Base-by-base conservation (phyloP, 164 flowering plant species). In the Annona cherimola region DNA sequence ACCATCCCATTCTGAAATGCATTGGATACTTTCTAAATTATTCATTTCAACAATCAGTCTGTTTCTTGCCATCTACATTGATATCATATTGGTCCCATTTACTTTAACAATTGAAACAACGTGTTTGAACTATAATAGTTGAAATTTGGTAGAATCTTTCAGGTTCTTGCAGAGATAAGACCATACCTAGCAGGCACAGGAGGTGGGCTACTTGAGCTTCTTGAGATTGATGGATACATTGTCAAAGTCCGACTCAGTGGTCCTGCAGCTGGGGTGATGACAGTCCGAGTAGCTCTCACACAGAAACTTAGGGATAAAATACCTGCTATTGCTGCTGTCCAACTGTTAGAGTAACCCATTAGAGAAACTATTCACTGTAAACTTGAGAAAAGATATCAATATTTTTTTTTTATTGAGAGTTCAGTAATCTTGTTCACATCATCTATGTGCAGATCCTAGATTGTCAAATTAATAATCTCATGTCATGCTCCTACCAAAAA, bases 261-360 rank as follows among this genome's bases (percentile, higher is more conserved):
- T 1, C 94, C 98, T 61, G 96, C 97, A 71, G 96, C 98, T 62
- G 83, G 84, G 12, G 96, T 94, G 14, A 88, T 87, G 93, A 94
- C 98, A 9, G 97, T 92, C 5, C 91, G 98, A 3, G 98, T 94
- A n/a, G 98, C 98, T 57, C 76, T 92, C n/a, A 87, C 97, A 19
- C 96, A 94, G 70, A 94, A 92, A 66, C 72, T 92, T 78, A 86
- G 96, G 82, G 98, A 90, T 71, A 90, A 88, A 67, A 92, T 92
- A 76, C 94, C 98, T 14, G 74, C 79, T 57, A 94, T 94, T 75
- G 88, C 91, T 35, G 96, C 96, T 42, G 90, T 90, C 63, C 93
- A 88, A 85, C 82, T 92, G 54, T 68, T 85, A 76, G 94, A 89
- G 9, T 71, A 80, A 67, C 46, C 46, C 60, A 12, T 67, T 43